Conservation (phyloP, 2,329 filamentous ascomycete genomes). For the Colletotrichum coccodes region DNA sequence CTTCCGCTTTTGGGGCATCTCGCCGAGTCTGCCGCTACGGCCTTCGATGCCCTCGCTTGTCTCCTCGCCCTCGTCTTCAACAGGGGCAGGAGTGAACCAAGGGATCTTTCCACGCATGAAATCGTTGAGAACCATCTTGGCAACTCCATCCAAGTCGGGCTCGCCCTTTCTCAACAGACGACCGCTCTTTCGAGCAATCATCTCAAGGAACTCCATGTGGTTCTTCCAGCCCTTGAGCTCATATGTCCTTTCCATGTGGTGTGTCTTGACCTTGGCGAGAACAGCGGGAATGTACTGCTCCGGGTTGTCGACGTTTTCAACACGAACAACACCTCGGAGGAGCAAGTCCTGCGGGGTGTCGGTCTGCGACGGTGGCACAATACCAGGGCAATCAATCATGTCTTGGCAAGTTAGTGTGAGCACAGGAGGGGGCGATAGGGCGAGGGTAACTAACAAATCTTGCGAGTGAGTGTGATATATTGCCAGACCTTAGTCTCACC, state of each 20-base stretch:
- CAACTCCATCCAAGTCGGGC: conserved; percentile 92
- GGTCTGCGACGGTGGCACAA: conserved; percentile 87
- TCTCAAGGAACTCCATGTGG: conserved; percentile 84
- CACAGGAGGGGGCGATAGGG: no score
- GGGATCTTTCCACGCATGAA: conserved; percentile 95
- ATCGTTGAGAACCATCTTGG: conserved; percentile 96
- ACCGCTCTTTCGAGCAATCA: conserved; percentile 87
- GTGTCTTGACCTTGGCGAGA: conserved; percentile 79
- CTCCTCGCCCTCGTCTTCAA: conserved; percentile 61
- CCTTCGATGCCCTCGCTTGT: conserved; percentile 68
- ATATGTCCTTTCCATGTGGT: conserved; percentile 93
- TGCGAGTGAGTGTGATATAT: conserved; percentile 94
- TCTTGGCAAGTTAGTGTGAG: conserved; percentile 44
- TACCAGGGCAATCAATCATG: conserved; percentile 95
- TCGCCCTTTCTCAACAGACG: conserved; percentile 92
- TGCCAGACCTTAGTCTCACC: conserved; percentile 99
- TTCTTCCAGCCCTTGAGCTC: conserved; percentile 83
- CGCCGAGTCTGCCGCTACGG: conserved; percentile 81
- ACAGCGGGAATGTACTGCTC: conserved; percentile 94
- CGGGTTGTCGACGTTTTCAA: conserved; percentile 93
- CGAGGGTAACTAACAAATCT: conserved; percentile 62
- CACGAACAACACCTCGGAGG: conserved; percentile 88
- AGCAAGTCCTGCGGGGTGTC: conserved; percentile 91
- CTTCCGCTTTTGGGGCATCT: conserved; percentile 87
- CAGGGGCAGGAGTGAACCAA: conserved; percentile 90